Evolutionary conservation across 257 asterid species (phyloP).

Genomic region (Mentha longifolia): DNA sequence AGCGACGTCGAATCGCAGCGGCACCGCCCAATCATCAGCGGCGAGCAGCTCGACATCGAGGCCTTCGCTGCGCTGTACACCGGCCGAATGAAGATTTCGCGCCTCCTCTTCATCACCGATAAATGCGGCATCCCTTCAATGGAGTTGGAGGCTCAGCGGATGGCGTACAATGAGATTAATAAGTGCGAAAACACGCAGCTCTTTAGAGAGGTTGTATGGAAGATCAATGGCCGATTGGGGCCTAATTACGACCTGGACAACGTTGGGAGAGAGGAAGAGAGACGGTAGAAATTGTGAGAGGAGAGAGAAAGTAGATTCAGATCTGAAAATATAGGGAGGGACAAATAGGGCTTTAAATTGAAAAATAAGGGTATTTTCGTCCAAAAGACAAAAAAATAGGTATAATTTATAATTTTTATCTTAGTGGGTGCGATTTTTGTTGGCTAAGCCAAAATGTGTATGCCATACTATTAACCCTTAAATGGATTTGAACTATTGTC

Average conservation of each 20-base stretch:
- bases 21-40: slow-evolving; percentile 81
- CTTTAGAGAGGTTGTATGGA: slow-evolving; percentile 71
- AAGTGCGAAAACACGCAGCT: slow-evolving; percentile 91
- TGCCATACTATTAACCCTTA: no score
- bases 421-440: no score
- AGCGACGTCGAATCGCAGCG: slow-evolving; percentile 52
- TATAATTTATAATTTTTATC: no score
- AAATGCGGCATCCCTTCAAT: slow-evolving; percentile 63
- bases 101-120: slow-evolving; percentile 78
- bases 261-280: no score
- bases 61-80: slow-evolving; percentile 85
- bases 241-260: slow-evolving; percentile 62
- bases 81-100: slow-evolving; percentile 83
- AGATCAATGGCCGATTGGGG: slow-evolving; percentile 79
- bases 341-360: no score
- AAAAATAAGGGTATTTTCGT: no score
- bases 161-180: slow-evolving; percentile 94
- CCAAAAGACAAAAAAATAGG: no score
- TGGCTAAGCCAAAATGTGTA: no score
- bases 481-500: no score
- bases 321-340: no score
- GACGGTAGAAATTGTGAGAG: no score
- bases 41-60: slow-evolving; percentile 91
- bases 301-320: no score
- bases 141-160: slow-evolving; percentile 86